Evolutionary conservation across 1,139 yeast species (phyloP).

Genomic region (Blastobotrys aristatus): DNA sequence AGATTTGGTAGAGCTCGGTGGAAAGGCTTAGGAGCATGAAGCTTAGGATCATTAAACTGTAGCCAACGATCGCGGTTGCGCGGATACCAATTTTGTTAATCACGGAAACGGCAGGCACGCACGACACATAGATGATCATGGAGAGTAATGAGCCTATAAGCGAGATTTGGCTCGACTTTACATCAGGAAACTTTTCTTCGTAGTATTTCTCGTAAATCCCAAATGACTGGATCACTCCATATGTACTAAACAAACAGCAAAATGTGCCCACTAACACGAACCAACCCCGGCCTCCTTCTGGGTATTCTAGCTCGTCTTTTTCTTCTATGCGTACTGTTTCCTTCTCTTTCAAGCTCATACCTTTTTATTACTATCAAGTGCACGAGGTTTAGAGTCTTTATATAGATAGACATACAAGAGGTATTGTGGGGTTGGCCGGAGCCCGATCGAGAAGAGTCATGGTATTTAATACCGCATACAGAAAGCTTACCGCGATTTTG

Average conservation of each 20-base stretch:
- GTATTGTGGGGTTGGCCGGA: no score
- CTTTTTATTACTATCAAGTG: no score
- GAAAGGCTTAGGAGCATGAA: constrained; percentile 48
- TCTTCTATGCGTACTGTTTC: background rate
- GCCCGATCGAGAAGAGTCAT: no score
- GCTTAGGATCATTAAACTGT: constrained; percentile 43
- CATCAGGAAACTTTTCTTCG: constrained; percentile 41
- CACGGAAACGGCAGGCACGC: constrained; percentile 45
- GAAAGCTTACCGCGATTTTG: no score
- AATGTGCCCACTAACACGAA: constrained; percentile 25
- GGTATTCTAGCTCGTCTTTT: constrained; percentile 17
- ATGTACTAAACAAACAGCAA: constrained; percentile 21
- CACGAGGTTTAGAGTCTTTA: no score
- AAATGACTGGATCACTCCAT: constrained; percentile 48
- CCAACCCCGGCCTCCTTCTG: constrained; percentile 28
- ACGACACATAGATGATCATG: constrained; percentile 44
- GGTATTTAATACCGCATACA: no score
- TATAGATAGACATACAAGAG: no score
- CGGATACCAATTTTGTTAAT: constrained; percentile 44
- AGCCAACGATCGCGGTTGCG: constrained; percentile 37
- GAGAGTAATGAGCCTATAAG: constrained; percentile 50
- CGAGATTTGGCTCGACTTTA: constrained; percentile 39
- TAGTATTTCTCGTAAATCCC: constrained; percentile 53
- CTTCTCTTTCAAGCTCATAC: background rate
- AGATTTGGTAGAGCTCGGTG: constrained; percentile 49